Base-by-base conservation (phyloP, 441 rosid genomes). In the Euphorbia celastroides region DNA sequence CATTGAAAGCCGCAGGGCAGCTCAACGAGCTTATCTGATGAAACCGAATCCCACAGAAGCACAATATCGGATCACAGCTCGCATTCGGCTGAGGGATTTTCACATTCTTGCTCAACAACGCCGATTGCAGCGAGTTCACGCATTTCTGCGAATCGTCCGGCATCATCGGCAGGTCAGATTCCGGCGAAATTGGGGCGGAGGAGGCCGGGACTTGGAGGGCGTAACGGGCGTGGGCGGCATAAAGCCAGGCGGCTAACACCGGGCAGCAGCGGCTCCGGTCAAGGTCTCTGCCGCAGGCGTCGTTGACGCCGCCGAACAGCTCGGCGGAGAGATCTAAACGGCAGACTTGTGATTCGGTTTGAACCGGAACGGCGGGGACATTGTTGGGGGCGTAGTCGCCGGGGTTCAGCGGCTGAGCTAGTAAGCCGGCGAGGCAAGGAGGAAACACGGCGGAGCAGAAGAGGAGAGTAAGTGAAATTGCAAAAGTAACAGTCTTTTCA, bases 131-230 rank as follows among this genome's bases (percentile, higher is more conserved):
- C 11, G 96, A 86, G 81, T 92, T 81, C 60, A 92, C 99, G 72
- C 99, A 94, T 76, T 87, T 92, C 79, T 94, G 98, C 0, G 97
- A 89, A 80, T 94, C 99, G 67, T 89, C 92, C 0, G 99, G 99
- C 83, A 80, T 87, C 96, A 94, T 88, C 3, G 99, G 99, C n/a
- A 79, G 69, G 68, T 86, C 93, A 17, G 82, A 73, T 4, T 74
- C 84, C 4, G 84, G 61, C 19, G 86, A 65, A 7, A 79, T 70
- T 11, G 89, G 88, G 41, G 93, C 88, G 2, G 88, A 72, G 41
- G 87, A 72, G 41, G 87, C 83, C 1, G 85, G 76, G 9, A 94
- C 59, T 75, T 88, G 84, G 3, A 94, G 93, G 61, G 99, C 97
- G 13, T 85, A 82, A 50, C 89, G 75, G 16, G 99, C 89, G 60